Evolutionary conservation across 345 rosid species (phyloP), one percentile per base, ranked within the genome.

Genomic region (Sisymbrium altissimum): DNA sequence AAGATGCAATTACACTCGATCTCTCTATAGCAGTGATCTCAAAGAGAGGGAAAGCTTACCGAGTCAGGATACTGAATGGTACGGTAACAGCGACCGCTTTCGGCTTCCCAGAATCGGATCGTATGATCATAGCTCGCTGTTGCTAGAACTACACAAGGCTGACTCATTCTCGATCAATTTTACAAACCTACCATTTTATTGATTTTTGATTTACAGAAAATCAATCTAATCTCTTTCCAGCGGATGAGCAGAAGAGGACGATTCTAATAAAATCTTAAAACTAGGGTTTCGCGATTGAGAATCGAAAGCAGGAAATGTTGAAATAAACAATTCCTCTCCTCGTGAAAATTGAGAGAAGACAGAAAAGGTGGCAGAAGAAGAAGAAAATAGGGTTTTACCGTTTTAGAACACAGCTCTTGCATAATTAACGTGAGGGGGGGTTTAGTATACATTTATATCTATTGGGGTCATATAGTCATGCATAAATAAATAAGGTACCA

Each of bases 51-150:
- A 23, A 23, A 23, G 72, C 81, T 0, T 21, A 93, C 99, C 69
- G 97, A 85, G 68, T 92, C 97, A 9, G 97, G 97, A 83, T 88
- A 90, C 66, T 90, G 99, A 68, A 90, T 88, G 14, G 97, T 90
- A 19, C 94, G 92, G 79, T 92, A 90, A 81, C 98, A 95, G 18
- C 97, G 93, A 33, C 96, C 96, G 41, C 96, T 90, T 71, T 90
- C 89, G 10, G 98, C 98, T 81, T 95, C 98, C 97, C 98, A 90
- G 75, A 92, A 95, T 66, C 86, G 86, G 64, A 95, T 92, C 12
- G 91, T 87, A 52, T 88, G 96, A 81, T 92, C 99, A 72, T 92
- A 95, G 84, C 97, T 88, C 61, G 97, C 97, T 5, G 97, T 90
- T 36, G 97, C 98, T 27, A 92, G 96, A 66, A 95, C 84, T 71